These are phyloP conservation scores for Silene latifolia DNA, from an alignment of 148 eudicot genomes.

Conservation along the genomic window DNA sequence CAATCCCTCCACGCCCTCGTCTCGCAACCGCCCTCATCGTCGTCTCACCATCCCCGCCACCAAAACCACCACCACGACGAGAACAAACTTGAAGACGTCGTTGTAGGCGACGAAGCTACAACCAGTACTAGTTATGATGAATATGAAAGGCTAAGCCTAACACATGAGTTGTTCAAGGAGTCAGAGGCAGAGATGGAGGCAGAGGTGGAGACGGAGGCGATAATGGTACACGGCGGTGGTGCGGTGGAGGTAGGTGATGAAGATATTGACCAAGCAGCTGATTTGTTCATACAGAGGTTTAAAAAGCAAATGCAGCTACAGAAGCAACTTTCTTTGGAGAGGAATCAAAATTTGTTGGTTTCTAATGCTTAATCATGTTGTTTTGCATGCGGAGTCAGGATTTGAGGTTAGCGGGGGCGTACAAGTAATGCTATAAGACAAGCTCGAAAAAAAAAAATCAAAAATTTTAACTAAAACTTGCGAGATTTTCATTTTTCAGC, in stretches of 20 bases:
- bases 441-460: no score
- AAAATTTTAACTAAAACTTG: no score
- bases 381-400: no score
- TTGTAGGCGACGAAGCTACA: not conserved
- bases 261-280: slow-evolving; percentile 40
- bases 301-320: slow-evolving; percentile 31
- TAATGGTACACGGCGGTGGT: not conserved
- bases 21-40: not conserved
- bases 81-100: not conserved
- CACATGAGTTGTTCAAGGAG: not conserved
- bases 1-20: slow-evolving; percentile 26
- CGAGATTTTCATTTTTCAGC: no score
- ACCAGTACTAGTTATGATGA: not conserved
- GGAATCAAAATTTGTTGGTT: slow-evolving; percentile 11
- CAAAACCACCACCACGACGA: not conserved
- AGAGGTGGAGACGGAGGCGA: not conserved
- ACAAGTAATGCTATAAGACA: no score
- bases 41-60: slow-evolving; percentile 15
- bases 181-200: slow-evolving; percentile 6
- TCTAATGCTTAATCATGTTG: slow-evolving; percentile 10
- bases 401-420: no score
- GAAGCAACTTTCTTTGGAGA: slow-evolving; percentile 28
- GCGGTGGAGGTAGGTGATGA: slow-evolving; percentile 15
- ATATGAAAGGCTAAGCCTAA: not conserved
- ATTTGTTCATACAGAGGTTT: slow-evolving; percentile 41